Evolutionary conservation across 2,329 filamentous ascomycete species (phyloP), one percentile per base, ranked within the genome.

Genomic region (Rugonectria rugulosa): DNA sequence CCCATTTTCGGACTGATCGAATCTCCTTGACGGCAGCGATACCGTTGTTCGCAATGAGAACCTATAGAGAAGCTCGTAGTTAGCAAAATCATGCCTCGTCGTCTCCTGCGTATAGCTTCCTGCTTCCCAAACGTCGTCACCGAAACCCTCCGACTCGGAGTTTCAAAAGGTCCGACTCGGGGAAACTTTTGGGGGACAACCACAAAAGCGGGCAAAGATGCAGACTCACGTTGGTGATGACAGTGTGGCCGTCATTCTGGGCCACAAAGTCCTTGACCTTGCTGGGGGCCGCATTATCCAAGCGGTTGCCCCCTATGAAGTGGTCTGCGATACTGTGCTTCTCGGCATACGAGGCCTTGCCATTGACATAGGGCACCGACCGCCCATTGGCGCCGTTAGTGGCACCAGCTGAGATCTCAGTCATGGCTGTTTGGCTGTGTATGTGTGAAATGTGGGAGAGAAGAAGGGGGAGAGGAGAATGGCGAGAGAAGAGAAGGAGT

Each of bases 1-100:
- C 95, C 95, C 95, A 99, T 93, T 98, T 99, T 77, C 95, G 90
- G 72, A 99, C 94, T 57, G 94, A 98, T 76, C 95, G 88, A 74
- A 99, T 99, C 79, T 99, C 95, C 80, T 99, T 99, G 77, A 99
- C 95, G 73, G 95, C 95, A 46, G 95, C 95, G 77, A 99, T 99
- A 84, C 95, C 95, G 81, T 99, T 99, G 83, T 99, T 99, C 75
- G 95, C 95, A 77, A 99, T 99, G 63, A 99, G 85, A 50, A 98
- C 92, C 94, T 98, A 71, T 17, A 26, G 31, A 11, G 37, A 15
- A 49, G 34, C 52, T 32, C 44, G 34, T 19, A 17, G 60, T 68
- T 45, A 68, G 56, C 43, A 9, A 50, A 29, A 32, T 14, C 17
- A 10, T 31, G 21, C 38, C 23, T 5, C 37, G 20, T 15, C 24